Conservation (phyloP, 441 rosid genomes). For the Sinapis alba region DNA sequence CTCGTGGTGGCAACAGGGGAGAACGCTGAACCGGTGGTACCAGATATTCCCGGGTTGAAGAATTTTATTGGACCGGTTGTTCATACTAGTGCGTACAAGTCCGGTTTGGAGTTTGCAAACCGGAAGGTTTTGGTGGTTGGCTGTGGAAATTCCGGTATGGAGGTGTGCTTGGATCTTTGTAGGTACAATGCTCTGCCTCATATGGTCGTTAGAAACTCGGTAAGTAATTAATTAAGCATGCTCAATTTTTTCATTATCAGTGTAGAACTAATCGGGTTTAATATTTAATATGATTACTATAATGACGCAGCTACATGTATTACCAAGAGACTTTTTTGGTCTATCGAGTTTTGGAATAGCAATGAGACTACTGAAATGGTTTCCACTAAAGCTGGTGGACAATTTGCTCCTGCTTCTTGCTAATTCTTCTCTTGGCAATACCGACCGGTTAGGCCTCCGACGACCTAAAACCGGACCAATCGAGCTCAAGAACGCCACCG, state of each 20-base stretch:
- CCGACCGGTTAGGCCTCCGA: slow-evolving; percentile 72
- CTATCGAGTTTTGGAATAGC: slow-evolving; percentile 85
- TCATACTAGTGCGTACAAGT: slow-evolving; percentile 76
- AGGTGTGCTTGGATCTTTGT: slow-evolving; percentile 89
- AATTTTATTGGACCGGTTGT: slow-evolving; percentile 59
- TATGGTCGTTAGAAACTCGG: slow-evolving; percentile 86
- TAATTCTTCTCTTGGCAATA: slow-evolving; percentile 62
- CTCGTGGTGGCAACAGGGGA: slow-evolving; percentile 92
- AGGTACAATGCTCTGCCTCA: slow-evolving; percentile 76
- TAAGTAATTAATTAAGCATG: slow-evolving; percentile 34
- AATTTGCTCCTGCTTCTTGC: slow-evolving; percentile 58
- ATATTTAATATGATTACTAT: neutral
- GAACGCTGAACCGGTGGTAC: slow-evolving; percentile 79
- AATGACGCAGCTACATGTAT: slow-evolving; percentile 74
- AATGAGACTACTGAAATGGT: slow-evolving; percentile 77
- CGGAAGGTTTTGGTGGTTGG: slow-evolving; percentile 78
- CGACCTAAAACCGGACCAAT: slow-evolving; percentile 88
- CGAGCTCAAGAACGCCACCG: slow-evolving; percentile 78
- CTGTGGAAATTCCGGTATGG: slow-evolving; percentile 98
- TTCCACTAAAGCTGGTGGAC: slow-evolving; percentile 77
- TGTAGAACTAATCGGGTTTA: neutral
- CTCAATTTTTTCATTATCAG: neutral
- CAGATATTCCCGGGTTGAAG: slow-evolving; percentile 62
- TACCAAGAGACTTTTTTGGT: slow-evolving; percentile 89
- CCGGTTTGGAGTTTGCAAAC: slow-evolving; percentile 66